Conservation (phyloP, 1,139 yeast genomes). For the Suhomyces maxii region DNA sequence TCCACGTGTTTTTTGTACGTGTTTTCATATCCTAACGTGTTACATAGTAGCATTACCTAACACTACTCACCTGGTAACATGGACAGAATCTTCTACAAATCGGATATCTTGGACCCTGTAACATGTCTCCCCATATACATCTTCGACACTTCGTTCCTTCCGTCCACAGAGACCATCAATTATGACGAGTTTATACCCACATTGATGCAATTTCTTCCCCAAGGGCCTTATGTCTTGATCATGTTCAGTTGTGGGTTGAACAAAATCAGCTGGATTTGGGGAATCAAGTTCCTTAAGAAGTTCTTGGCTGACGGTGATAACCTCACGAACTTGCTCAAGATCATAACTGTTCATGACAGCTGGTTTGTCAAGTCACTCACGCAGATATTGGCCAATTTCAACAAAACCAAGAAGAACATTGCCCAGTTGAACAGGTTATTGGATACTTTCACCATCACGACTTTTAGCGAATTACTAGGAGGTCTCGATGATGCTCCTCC, state of each 20-base stretch:
- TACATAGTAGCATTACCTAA: too few relatives aligned
- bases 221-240: constrained; percentile 58
- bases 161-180: constrained; percentile 50
- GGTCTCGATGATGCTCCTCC: not conserved
- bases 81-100: constrained; percentile 59
- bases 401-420: constrained; percentile 35
- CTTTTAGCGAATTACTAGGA: constrained; percentile 10
- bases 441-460: constrained; percentile 26
- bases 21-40: too few relatives aligned
- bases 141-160: constrained; percentile 75
- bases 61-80: constrained; percentile 16
- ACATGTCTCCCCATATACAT: constrained; percentile 67
- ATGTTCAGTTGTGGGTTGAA: constrained; percentile 81
- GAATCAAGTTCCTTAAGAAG: constrained; percentile 68
- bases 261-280: constrained; percentile 72
- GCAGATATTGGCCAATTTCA: constrained; percentile 63
- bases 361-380: constrained; percentile 85
- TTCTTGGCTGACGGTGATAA: constrained; percentile 56
- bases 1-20: too few relatives aligned
- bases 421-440: constrained; percentile 30
- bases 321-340: constrained; percentile 49
- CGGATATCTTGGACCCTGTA: constrained; percentile 59
- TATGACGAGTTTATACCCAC: constrained; percentile 45
- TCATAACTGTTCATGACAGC: constrained; percentile 86
- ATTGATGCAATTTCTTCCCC: constrained; percentile 48